A percentile compares a stretch with the other conserved stretches of the same genome.
Conservation (phyloP, 176 grass and related monocot species). For the Aegilops longissima region DNA sequence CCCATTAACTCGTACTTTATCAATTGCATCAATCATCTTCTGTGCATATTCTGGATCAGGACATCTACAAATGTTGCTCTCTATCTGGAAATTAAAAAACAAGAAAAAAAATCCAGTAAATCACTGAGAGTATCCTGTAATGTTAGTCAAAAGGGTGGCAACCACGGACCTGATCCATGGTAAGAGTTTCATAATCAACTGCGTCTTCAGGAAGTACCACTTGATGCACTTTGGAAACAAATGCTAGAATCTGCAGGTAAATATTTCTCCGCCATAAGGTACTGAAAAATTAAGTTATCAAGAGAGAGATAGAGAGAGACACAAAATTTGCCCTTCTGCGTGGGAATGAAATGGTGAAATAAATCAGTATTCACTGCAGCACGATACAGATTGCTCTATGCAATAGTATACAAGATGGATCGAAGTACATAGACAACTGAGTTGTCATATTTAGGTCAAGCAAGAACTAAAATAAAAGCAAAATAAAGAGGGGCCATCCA, state of each 20-base stretch:
- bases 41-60: constrained; percentile 92
- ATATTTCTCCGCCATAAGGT: constrained; percentile 12
- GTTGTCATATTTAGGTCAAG: constrained; percentile 14
- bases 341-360: constrained; percentile 14
- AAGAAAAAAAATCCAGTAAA: constrained; percentile 40
- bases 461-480: constrained; percentile 9
- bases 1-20: constrained; percentile 77
- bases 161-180: constrained; percentile 71
- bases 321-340: neutral
- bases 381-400: neutral
- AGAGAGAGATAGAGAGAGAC: neutral
- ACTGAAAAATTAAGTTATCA: neutral
- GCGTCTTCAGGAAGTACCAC: constrained; percentile 81
- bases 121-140: constrained; percentile 1
- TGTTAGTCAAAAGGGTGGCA: constrained; percentile 12
- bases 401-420: neutral
- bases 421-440: neutral
- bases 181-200: constrained; percentile 80
- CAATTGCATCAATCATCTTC: constrained; percentile 97
- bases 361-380: neutral
- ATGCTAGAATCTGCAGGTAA: constrained; percentile 66
- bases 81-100: constrained; percentile 62
- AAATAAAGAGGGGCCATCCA: neutral
- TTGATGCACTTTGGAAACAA: constrained; percentile 98
- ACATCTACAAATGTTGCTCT: constrained; percentile 96